Evolutionary conservation across 2,329 filamentous ascomycete genomes (phyloP).

Genomic region (Monilinia aucupariae): DNA sequence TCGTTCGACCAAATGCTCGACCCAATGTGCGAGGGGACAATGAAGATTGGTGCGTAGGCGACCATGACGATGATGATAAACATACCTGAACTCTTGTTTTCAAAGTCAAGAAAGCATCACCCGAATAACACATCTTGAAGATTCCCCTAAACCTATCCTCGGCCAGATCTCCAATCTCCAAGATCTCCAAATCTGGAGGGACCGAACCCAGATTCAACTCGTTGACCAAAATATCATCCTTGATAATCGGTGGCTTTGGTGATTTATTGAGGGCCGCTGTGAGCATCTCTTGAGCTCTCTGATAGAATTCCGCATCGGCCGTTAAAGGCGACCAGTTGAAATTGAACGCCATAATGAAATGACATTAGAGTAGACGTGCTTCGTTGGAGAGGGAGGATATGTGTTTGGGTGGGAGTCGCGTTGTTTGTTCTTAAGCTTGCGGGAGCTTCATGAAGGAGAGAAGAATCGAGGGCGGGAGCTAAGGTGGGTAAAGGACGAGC

Average conservation of each 20-base stretch:
- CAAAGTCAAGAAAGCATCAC: slow-evolving; percentile 90
- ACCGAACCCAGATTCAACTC: slow-evolving; percentile 95
- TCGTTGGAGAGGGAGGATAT: slow-evolving; percentile 27
- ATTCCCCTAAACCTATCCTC: slow-evolving; percentile 97
- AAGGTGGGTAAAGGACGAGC: too few relatives aligned
- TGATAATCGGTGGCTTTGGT: slow-evolving; percentile 95
- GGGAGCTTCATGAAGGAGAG: not conserved
- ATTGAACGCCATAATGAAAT: slow-evolving; percentile 84
- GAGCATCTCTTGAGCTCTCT: slow-evolving; percentile 86
- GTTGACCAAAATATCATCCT: slow-evolving; percentile 97
- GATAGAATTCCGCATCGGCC: slow-evolving; percentile 86
- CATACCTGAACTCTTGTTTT: slow-evolving; percentile 89
- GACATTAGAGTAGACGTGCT: slow-evolving; percentile 30
- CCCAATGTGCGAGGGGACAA: slow-evolving; percentile 10
- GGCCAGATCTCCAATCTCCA: slow-evolving; percentile 95
- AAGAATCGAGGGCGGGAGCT: too few relatives aligned
- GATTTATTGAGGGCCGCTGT: slow-evolving; percentile 96
- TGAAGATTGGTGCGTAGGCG: slow-evolving; percentile 2
- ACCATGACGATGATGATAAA: slow-evolving; percentile 26
- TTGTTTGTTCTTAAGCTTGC: slow-evolving; percentile 14
- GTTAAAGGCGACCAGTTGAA: slow-evolving; percentile 99
- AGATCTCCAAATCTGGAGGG: slow-evolving; percentile 89
- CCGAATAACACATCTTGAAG: slow-evolving; percentile 98
- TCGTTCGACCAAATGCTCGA: not conserved
- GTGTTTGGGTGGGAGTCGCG: slow-evolving; percentile 2